These are phyloP conservation scores for Cladosporium phlei DNA, from an alignment of 2,329 filamentous ascomycete genomes.

Conservation along the genomic window DNA sequence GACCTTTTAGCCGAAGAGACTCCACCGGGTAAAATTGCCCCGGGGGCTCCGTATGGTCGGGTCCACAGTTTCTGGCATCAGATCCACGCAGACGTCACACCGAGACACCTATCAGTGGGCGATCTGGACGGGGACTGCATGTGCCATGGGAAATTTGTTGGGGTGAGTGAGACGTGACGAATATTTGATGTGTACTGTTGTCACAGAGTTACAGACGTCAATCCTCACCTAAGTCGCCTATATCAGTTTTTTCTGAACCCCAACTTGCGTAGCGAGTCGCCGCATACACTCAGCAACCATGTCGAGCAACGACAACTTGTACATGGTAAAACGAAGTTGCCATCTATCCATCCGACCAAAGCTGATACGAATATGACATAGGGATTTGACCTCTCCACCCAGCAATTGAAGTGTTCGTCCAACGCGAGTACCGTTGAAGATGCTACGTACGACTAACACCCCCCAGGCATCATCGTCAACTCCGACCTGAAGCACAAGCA, in stretches of 20 bases:
- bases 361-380: not conserved
- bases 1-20: constrained; percentile 3
- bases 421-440: not conserved
- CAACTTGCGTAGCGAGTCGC: not conserved
- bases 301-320: constrained; percentile 10
- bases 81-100: constrained; percentile 8
- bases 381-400: constrained; percentile 93
- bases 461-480: constrained; percentile 71
- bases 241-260: not conserved
- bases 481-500: constrained; percentile 75
- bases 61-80: no score
- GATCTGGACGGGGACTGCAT: no score
- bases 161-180: not conserved
- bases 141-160: constrained; percentile 9
- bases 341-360: not conserved
- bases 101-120: not conserved
- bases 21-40: no score
- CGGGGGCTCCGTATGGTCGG: not conserved
- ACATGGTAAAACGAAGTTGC: constrained; percentile 6
- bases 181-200: not conserved
- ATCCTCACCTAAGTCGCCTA: no score
- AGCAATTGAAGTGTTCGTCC: constrained; percentile 78
- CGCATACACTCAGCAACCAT: not conserved
- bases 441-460: not conserved
- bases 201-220: not conserved